Evolutionary conservation across 73 alveolate species (phyloP), one percentile per base, ranked within the genome.

Genomic region (Chromera velia): DNA sequence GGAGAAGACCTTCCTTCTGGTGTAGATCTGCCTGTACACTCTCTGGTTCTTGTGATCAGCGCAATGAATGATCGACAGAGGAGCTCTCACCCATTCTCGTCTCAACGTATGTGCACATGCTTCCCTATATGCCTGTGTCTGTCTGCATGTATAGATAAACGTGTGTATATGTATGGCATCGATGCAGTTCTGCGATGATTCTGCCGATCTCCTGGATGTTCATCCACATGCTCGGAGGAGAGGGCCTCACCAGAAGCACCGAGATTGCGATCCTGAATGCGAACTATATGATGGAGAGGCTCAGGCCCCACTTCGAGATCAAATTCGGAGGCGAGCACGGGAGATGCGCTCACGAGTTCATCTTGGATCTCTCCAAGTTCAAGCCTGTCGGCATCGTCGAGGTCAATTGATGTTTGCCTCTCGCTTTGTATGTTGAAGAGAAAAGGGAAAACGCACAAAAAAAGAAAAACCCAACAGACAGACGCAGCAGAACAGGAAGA

Each of bases 251-350:
- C 7, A 83, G 71, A 10, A 49, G 88, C 32, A 72, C 90, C 24
- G 46, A 19, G 70, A 17, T 55, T 1, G 97, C 98, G 33, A 94
- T 94, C 75, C 74, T 93, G 89, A 94, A 89, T 78, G 98, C 98
- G 22, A 94, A 94, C 93, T 94, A 94, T 87, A 82, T 94, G 86
- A 86, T 85, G 83, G 82, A 83, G 49, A 67, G 90, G 73, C 88
- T 94, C 66, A 90, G 85, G 49, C 83, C 87, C n/a, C 91, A 81
- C 87, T 94, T 80, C 77, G 75, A 77, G 81, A 80, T 94, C 32
- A 84, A 88, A 13, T 89, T 86, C 74, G 84, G 83, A 34, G 93
- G 93, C 72, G 82, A 84, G 72, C 55, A 88, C 66, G 93, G 90
- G 55, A 70, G 82, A 74, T 70, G 89, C 84, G 27, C 70, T 1